These are phyloP conservation scores for Colletotrichum paranaense DNA, from an alignment of 2,329 filamentous ascomycete genomes.

Conservation along the genomic window DNA sequence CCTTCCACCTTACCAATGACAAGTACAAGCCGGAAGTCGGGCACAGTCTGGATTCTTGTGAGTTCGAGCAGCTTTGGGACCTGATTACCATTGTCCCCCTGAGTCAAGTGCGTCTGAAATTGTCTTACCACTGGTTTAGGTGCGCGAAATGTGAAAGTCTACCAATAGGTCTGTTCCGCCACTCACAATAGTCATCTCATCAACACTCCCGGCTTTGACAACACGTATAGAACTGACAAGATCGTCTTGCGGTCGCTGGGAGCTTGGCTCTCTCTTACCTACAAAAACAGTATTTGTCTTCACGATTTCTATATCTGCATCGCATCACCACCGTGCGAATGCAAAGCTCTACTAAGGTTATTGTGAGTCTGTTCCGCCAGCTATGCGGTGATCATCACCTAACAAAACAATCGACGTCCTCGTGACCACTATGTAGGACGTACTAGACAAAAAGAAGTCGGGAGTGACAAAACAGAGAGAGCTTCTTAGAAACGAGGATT, in stretches of 20 bases:
- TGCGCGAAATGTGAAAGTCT: no score
- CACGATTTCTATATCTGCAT: constrained; percentile 8
- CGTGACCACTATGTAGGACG: constrained; percentile 50
- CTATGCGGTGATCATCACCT: constrained; percentile 49
- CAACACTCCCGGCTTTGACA: no score
- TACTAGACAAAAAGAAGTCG: constrained; percentile 23
- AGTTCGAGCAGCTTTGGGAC: no score
- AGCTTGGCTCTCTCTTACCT: constrained; percentile 7
- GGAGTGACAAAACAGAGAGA: constrained; percentile 25
- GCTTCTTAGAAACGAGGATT: constrained; percentile 18
- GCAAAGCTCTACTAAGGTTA: constrained; percentile 47
- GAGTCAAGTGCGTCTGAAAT: no score
- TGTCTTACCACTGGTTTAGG: no score
- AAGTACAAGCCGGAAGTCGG: no score
- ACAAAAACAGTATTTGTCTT: constrained; percentile 10
- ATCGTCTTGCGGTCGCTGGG: not conserved
- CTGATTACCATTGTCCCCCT: no score
- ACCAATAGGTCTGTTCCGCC: no score
- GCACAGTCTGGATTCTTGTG: no score
- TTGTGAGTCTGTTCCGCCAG: constrained; percentile 51
- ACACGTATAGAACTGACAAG: constrained; percentile 6
- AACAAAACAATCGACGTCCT: constrained; percentile 43
- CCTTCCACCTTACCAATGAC: no score
- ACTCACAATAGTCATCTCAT: no score
- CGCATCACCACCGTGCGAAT: constrained; percentile 43